Evolutionary conservation across 2,329 filamentous ascomycete species (phyloP).

Genomic region (Monosporascus sp.): DNA sequence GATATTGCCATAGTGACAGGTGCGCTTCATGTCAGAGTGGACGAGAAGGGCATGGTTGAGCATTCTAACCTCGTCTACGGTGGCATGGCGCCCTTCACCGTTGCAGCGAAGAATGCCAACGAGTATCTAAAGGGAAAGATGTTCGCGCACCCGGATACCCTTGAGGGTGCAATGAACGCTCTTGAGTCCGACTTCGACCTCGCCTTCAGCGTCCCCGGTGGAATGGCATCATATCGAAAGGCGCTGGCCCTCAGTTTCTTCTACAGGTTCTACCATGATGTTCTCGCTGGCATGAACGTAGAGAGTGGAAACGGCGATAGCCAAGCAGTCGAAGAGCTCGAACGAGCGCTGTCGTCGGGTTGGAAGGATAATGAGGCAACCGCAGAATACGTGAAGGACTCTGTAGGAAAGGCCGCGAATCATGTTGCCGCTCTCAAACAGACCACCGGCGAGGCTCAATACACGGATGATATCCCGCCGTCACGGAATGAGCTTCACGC

Average conservation of each 20-base stretch:
- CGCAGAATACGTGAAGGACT: constrained; percentile 71
- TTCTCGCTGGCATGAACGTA: constrained; percentile 58
- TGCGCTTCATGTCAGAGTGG: constrained; percentile 70
- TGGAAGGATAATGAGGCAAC: constrained; percentile 72
- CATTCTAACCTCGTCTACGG: constrained; percentile 82
- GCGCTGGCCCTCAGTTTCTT: constrained; percentile 90
- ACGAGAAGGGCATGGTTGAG: constrained; percentile 63
- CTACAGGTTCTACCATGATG: constrained; percentile 93
- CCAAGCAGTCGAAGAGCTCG: constrained; percentile 77
- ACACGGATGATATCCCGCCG: constrained; percentile 89
- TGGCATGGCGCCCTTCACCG: constrained; percentile 88
- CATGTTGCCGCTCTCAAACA: constrained; percentile 93
- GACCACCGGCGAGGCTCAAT: constrained; percentile 88
- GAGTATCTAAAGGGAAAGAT: constrained; percentile 70
- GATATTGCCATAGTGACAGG: constrained; percentile 97
- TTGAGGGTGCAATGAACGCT: constrained; percentile 85
- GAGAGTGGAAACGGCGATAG: constrained; percentile 51
- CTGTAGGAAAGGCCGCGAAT: constrained; percentile 78
- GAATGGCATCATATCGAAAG: constrained; percentile 95
- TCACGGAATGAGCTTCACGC: constrained; percentile 86
- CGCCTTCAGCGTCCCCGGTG: constrained; percentile 84
- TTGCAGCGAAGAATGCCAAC: constrained; percentile 76
- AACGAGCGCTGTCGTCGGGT: constrained; percentile 75
- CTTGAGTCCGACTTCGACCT: constrained; percentile 88
- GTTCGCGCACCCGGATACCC: constrained; percentile 72